Evolutionary conservation across 352 stramenopile species (phyloP).

Genomic region (Pythium brassicae): DNA sequence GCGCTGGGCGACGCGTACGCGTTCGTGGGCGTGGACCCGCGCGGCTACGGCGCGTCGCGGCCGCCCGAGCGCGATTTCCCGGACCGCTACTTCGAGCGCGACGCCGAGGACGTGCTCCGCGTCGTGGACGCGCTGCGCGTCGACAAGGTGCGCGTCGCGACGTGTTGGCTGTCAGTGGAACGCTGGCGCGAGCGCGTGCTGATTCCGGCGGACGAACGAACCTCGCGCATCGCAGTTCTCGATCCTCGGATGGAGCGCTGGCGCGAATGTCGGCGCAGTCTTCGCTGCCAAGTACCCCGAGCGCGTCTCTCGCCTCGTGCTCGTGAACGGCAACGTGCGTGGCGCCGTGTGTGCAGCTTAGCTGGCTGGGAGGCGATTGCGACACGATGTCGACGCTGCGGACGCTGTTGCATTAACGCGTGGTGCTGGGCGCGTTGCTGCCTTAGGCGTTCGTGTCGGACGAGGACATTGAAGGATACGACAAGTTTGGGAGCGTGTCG

Average conservation of each 20-base stretch:
- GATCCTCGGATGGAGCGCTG: slow-evolving; percentile 70
- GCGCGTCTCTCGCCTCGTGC: slow-evolving; percentile 60
- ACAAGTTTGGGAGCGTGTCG: slow-evolving; percentile 38
- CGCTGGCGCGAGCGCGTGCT: no score
- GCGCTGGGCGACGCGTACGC: slow-evolving; percentile 42
- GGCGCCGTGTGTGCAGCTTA: background rate
- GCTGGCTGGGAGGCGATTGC: no score
- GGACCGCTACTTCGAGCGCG: slow-evolving; percentile 52
- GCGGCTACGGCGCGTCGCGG: slow-evolving; percentile 47
- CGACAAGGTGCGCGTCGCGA: slow-evolving; percentile 38
- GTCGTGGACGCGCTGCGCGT: slow-evolving; percentile 54
- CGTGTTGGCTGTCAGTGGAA: no score
- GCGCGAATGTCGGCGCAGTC: slow-evolving; percentile 68
- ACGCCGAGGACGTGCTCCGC: slow-evolving; percentile 65
- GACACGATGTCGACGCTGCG: no score
- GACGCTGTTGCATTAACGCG: no score
- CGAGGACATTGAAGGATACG: slow-evolving; percentile 63
- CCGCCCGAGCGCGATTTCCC: slow-evolving; percentile 45
- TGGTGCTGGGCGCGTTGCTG: background rate
- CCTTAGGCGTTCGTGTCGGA: slow-evolving; percentile 66
- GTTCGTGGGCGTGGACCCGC: slow-evolving; percentile 65
- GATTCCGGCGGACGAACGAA: no score
- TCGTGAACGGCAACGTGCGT: slow-evolving; percentile 79
- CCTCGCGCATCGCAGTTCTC: slow-evolving; percentile 41
- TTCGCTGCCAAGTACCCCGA: slow-evolving; percentile 65